Evolutionary conservation across 441 rosid species (phyloP), one percentile per base, ranked within the genome.

Genomic region (Erodium texanum): DNA sequence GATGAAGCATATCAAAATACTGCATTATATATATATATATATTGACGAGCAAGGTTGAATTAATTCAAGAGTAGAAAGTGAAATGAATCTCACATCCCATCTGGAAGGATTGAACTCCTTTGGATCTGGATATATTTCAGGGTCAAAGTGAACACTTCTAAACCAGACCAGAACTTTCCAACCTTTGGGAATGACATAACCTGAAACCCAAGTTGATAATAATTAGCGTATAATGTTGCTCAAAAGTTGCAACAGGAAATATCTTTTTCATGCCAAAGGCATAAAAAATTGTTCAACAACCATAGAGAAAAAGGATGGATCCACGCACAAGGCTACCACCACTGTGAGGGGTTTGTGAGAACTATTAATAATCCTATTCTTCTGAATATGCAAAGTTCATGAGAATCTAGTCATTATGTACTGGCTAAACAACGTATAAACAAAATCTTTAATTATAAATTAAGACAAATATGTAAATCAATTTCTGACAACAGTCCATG

Each of bases 101-200:
- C 81, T 73, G 36, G 74, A 66, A 38, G 84, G 78, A 76, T 72
- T 66, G 11, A 78, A 76, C 36, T 68, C 50, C 58, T 16, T 63
- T 14, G 81, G 81, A 36, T 75, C 67, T 0, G 75, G 65, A 66
- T 74, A 74, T 41, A 38, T 68, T 52, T 65, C 68, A 0, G 78
- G 74, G 74, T 79, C 77, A 63, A 71, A 41, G 73, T 70, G 73
- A 65, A 79, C 64, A 0, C 62, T 69, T 12, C 80, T 64, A 9
- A 20, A 58, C 77, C 78, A 76, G 0, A 80, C 76, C 71, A 80
- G 66, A 34, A 80, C 76, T 62, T 80, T 77, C 80, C 83, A 77
- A 20, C 80, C 80, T 66, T 72, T 62, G n/a, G 80, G 83, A 27
- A 80, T 70, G 29, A 32, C 3, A 43, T 76, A 72, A 14, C 82